Evolutionary conservation across 2,329 filamentous ascomycete species (phyloP), one percentile per base, ranked within the genome.

Genomic region (Neonectria hederae): DNA sequence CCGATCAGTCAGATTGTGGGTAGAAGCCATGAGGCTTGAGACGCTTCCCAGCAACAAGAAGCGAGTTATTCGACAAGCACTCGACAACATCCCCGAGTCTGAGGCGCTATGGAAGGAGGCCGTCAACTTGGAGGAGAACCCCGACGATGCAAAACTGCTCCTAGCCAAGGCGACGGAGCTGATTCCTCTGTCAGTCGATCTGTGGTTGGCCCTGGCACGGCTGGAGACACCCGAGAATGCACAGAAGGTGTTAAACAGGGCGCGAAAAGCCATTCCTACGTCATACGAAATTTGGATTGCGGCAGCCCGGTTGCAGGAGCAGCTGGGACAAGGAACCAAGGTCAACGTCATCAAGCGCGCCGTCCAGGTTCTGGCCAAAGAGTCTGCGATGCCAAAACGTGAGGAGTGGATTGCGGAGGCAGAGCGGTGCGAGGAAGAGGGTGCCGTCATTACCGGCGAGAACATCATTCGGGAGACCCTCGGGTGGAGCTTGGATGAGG

Each of bases 61-160:
- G 81, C 90, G 94, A 75, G 96, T 99, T 8, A 89, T 97, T 35
- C 88, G 94, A 59, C 92, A 97, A 75, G 97, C 96, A 0, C 84
- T 99, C 48, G 93, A 98, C 73, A 91, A 97, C 74, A 92, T 97
- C 43, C 94, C 94, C 0, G 93, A 97, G 75, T 98, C 95, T 0
- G 96, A 98, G 52, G 91, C 92, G 45, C 86, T 99, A n/a, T 99
- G 96, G 96, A 99, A 98, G 77, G 94, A 97, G 76, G 91, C 95
- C 5, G 95, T 99, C 67, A 98, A 98, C 72, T 82, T 98, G 59
- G 96, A 98, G 75, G 95, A 97, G 74, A 91, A 97, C 71, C 88
- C 92, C 0, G 91, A 90, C 30, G 94, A 97, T 81, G 97, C 97
- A 5, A 90, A 90, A 66, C 83, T 99, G 60, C 85, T 99, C 59